Evolutionary conservation across 2,329 filamentous ascomycete species (phyloP), one percentile per base, ranked within the genome.

Genomic region (Hymenoscyphus albidus): DNA sequence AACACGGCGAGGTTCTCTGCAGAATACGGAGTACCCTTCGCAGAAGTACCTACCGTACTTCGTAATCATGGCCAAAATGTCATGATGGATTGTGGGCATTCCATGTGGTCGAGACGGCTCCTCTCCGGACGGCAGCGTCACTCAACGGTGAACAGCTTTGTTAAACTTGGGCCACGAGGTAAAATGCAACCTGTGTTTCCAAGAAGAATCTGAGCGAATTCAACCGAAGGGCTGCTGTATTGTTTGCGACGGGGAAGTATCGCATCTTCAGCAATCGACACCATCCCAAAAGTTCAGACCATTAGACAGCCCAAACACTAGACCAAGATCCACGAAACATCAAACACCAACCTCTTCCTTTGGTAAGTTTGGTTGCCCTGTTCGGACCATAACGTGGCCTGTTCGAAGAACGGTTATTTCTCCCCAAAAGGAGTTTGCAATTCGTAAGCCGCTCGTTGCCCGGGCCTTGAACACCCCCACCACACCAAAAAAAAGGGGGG

Each of bases 141-240:
- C 58, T 61, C n/a, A 64, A 61, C 48, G 54, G 58, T 40, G 51
- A 39, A 58, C 44, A 64, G 38, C 62, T 64, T 35, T 38, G 31
- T 57, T 51, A 51, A 64, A 44, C 27, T 61, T 31, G 48, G 31
- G 54, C 51, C 48, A 64, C 51, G 58, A 64, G 54, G 39, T 44
- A 12, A 61, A 44, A 39, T 48, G 58, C 56, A 42, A 63, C 62
- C 42, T 38, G 56, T 54, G 62, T 42, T 60, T 60, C 58, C 42
- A 42, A 7, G 18, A 5, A 18, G 39, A n/a, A 39, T 13, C 62
- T 56, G 44, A 56, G 38, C 31, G 40, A 51, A 27, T 54, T 54
- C 48, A 18, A 18, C 48, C 18, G 48, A 54, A 35, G 35, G 35
- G 48, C 10, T 27, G 22, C 13, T 54, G 10, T 27, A 13, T 54